These are phyloP conservation scores for Stevia rebaudiana DNA, from an alignment of 140 eudicot genomes.

Conservation along the genomic window DNA sequence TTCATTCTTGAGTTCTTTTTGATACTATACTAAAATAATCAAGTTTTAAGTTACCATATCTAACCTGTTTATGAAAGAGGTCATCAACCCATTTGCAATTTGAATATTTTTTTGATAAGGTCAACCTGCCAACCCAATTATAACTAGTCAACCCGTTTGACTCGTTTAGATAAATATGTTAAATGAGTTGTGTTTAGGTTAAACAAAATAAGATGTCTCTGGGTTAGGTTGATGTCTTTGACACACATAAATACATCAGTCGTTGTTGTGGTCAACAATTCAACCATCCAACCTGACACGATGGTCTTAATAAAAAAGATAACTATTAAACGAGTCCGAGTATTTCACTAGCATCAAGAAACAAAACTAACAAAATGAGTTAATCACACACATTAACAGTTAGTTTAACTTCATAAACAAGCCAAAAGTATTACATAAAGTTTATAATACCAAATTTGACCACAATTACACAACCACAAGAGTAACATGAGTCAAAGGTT, in stretches of 20 bases:
- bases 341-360: not conserved
- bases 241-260: too few species aligned
- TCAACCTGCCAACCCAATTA: not conserved
- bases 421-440: conserved; percentile 19
- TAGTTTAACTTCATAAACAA: conserved; percentile 25
- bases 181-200: not conserved
- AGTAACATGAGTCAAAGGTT: conserved; percentile 26
- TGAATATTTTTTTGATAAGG: not conserved
- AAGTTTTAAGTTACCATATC: not conserved
- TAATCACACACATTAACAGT: conserved; percentile 27
- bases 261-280: not conserved
- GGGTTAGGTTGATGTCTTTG: not conserved
- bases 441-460: conserved; percentile 17
- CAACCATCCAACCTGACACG: not conserved
- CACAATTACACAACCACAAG: conserved; percentile 26
- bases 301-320: not conserved
- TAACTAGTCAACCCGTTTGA: not conserved
- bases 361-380: conserved; percentile 4
- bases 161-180: not conserved
- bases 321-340: not conserved
- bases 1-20: not conserved
- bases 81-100: not conserved
- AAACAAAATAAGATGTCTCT: not conserved
- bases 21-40: not conserved
- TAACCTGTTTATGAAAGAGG: not conserved